phyloP scores from a whole-genome alignment of 441 rosid genomes.

The Arabidopsis lyrata region DNA sequence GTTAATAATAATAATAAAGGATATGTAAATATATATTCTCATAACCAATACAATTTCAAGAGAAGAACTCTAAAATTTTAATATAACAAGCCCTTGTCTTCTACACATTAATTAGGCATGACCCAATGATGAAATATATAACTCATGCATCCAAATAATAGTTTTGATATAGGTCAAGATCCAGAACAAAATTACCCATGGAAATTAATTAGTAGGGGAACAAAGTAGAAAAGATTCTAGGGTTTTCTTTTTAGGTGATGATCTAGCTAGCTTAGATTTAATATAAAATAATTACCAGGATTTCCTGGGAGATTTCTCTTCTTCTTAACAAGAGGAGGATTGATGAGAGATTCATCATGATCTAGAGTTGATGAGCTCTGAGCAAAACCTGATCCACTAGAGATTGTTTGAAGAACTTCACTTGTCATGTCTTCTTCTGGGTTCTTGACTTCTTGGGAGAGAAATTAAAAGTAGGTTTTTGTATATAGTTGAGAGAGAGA shows the following conservation, averaged over 20 bases:
- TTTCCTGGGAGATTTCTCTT: conserved; percentile 95
- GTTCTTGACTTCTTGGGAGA: conserved; percentile 41
- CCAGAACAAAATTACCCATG: conserved; percentile 15
- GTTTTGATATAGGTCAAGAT: conserved; percentile 31
- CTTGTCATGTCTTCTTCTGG: conserved; percentile 44
- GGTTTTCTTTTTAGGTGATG: conserved; percentile 37
- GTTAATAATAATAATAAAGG: conserved; percentile 13
- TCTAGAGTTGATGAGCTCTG: conserved; percentile 42
- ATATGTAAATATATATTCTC: conserved; percentile 19
- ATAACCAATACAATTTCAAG: conserved; percentile 2
- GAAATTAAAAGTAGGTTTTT: conserved; percentile 44
- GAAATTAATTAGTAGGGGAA: conserved; percentile 1
- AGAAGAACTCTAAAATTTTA: not conserved
- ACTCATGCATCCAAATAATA: conserved; percentile 11
- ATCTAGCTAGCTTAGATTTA: conserved; percentile 7
- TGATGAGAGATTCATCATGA: conserved; percentile 41
- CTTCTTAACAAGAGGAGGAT: conserved; percentile 58
- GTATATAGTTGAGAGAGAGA: conserved; percentile 40
- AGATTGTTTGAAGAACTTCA: conserved; percentile 39
- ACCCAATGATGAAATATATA: conserved; percentile 6
- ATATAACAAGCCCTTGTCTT: conserved; percentile 17
- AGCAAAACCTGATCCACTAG: conserved; percentile 41
- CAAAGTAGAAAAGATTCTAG: conserved; percentile 28
- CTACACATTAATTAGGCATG: conserved; percentile 4
- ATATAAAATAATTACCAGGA: conserved; percentile 60